Evolutionary conservation across 2,329 filamentous ascomycete species (phyloP).

Genomic region (Colletotrichum kahawae): DNA sequence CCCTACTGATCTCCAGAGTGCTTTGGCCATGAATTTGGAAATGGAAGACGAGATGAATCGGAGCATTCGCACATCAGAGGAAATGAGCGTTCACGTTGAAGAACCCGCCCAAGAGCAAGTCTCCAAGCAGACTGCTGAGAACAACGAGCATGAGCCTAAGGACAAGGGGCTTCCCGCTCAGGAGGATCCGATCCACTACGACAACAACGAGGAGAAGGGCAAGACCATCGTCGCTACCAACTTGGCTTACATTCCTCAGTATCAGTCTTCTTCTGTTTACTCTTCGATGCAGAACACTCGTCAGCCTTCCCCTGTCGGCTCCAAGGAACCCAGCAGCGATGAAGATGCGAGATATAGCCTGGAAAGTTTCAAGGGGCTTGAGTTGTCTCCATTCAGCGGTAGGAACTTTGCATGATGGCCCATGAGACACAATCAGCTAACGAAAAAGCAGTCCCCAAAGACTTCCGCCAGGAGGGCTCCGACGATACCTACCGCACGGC

Average conservation of each 20-base stretch:
- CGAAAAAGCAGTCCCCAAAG: background rate
- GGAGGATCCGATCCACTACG: background rate
- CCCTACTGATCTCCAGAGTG: background rate
- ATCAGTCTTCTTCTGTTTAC: constrained; percentile 17
- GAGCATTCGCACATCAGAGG: background rate
- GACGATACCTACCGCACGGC: constrained; percentile 31
- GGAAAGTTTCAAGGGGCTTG: constrained; percentile 38
- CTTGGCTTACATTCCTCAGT: background rate
- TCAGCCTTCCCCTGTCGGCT: background rate
- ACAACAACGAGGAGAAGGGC: background rate
- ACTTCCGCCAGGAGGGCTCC: constrained; percentile 12
- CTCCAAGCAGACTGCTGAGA: background rate
- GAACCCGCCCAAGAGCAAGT: background rate
- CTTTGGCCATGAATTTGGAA: background rate
- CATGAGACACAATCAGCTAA: background rate
- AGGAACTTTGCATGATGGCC: constrained; percentile 3
- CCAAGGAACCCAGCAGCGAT: background rate
- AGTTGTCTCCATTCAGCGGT: constrained; percentile 40
- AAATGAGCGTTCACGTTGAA: background rate
- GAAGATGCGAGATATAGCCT: background rate
- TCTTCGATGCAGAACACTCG: constrained; percentile 11
- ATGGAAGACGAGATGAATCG: background rate
- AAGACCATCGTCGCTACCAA: background rate
- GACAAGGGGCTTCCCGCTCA: background rate
- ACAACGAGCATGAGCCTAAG: background rate